Percentiles rank a stretch among this genome's conserved stretches.
Evolutionary conservation across 2,329 filamentous ascomycete genomes (phyloP).

Genomic region (Corniculantispora saksenae): DNA sequence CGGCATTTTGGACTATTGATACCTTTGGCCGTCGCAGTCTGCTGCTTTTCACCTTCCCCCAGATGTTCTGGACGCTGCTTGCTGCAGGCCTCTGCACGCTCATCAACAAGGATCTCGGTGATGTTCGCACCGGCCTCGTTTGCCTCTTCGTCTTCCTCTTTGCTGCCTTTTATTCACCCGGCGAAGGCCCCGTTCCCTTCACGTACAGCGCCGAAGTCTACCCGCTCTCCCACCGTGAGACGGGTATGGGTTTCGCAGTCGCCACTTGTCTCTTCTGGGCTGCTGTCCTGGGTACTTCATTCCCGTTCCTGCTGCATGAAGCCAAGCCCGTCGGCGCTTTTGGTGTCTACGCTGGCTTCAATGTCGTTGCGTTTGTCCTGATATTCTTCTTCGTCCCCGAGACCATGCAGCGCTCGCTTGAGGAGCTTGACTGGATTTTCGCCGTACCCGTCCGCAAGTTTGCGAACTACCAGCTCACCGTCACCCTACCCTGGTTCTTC

Average conservation of each 20-base stretch:
- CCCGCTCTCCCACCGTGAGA: slow-evolving; percentile 68
- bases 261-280: slow-evolving; percentile 65
- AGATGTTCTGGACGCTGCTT: slow-evolving; percentile 44
- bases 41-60: slow-evolving; percentile 45
- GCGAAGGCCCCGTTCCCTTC: slow-evolving; percentile 68
- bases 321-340: slow-evolving; percentile 52
- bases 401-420: slow-evolving; percentile 57
- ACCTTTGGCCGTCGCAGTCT: slow-evolving; percentile 56
- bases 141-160: slow-evolving; percentile 60
- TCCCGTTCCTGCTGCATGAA: slow-evolving; percentile 55
- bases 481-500: slow-evolving; percentile 61
- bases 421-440: slow-evolving; percentile 61
- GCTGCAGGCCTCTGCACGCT: slow-evolving; percentile 53
- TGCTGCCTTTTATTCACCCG: slow-evolving; percentile 51
- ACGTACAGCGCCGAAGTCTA: slow-evolving; percentile 71
- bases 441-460: slow-evolving; percentile 60
- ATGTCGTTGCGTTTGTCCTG: slow-evolving; percentile 54
- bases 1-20: slow-evolving; percentile 61
- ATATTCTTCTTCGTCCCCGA: slow-evolving; percentile 61
- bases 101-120: slow-evolving; percentile 42
- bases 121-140: slow-evolving; percentile 45
- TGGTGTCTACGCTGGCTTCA: slow-evolving; percentile 57
- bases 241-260: slow-evolving; percentile 71
- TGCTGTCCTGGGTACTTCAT: slow-evolving; percentile 61
- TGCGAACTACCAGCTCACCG: slow-evolving; percentile 57